Conservation (phyloP, 2,329 filamentous ascomycete species). For the Diaporthe citriasiana region DNA sequence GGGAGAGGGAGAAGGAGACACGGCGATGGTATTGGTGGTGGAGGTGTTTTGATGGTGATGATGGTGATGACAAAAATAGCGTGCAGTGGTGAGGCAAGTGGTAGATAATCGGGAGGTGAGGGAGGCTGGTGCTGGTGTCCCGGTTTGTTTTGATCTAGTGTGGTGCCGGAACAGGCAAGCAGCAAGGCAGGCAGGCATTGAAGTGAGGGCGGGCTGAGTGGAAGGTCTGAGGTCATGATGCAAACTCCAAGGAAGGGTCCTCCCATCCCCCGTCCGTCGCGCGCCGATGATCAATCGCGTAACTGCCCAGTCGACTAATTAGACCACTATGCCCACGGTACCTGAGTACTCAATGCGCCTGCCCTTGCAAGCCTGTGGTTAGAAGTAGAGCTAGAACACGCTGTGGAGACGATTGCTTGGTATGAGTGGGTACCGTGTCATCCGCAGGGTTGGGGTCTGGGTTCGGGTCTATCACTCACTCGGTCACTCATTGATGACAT, state of each 20-base stretch:
- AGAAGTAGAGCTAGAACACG: slow-evolving; percentile 34
- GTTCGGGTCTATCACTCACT: too few relatives aligned
- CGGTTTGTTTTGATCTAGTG: slow-evolving; percentile 30
- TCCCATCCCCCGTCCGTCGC: slow-evolving; percentile 12
- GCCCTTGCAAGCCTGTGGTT: background rate
- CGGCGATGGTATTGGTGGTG: background rate
- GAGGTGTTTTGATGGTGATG: background rate
- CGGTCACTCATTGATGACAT: too few relatives aligned
- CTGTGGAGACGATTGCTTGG: background rate
- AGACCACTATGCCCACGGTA: background rate
- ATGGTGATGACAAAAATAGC: background rate
- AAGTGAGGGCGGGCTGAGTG: slow-evolving; percentile 27
- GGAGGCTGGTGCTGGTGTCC: slow-evolving; percentile 26
- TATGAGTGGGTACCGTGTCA: background rate
- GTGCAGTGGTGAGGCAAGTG: background rate
- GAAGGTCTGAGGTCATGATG: slow-evolving; percentile 35
- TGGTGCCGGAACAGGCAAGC: slow-evolving; percentile 29
- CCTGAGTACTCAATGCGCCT: slow-evolving; percentile 5
- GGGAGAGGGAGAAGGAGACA: background rate
- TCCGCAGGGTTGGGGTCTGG: slow-evolving; percentile 11
- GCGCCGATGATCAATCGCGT: slow-evolving; percentile 18
- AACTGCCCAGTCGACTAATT: background rate
- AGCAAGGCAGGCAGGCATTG: slow-evolving; percentile 13
- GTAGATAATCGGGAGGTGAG: slow-evolving; percentile 16
- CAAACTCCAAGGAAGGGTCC: slow-evolving; percentile 31